Evolutionary conservation across 2,329 filamentous ascomycete genomes (phyloP).

Genomic region (Berkeleyomyces rouxiae): DNA sequence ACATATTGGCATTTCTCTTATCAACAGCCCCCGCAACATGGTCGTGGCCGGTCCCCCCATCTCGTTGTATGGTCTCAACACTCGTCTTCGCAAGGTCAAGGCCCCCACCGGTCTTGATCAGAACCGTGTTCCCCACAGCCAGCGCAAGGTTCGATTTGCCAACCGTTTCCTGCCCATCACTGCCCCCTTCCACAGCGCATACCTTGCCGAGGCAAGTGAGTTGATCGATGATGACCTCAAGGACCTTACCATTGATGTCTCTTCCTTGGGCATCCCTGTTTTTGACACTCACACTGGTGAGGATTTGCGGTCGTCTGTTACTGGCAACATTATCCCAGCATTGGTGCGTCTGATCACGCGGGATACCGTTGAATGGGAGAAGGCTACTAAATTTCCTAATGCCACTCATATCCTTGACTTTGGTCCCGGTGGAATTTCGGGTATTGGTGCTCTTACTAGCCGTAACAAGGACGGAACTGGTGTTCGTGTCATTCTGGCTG

Average conservation of each 20-base stretch:
- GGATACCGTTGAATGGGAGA: constrained; percentile 91
- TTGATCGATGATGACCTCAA: constrained; percentile 79
- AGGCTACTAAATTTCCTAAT: constrained; percentile 73
- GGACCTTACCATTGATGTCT: constrained; percentile 57
- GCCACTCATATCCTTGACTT: constrained; percentile 95
- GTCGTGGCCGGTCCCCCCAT: constrained; percentile 93
- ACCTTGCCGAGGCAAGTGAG: constrained; percentile 65
- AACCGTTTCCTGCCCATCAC: constrained; percentile 97
- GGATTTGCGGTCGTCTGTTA: constrained; percentile 55
- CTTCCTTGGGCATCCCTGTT: constrained; percentile 64
- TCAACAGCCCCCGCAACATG: constrained; percentile 94
- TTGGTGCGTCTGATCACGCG: constrained; percentile 87
- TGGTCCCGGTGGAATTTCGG: constrained; percentile 89
- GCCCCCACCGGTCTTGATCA: constrained; percentile 95
- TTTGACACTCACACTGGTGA: constrained; percentile 81
- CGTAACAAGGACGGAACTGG: constrained; percentile 98
- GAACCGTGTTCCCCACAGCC: constrained; percentile 80
- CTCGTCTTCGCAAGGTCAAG: constrained; percentile 91
- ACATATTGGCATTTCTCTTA: constrained; percentile 85
- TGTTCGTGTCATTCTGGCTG: constrained; percentile 87
- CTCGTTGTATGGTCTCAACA: constrained; percentile 88
- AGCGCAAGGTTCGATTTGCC: constrained; percentile 90
- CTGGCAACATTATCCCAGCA: constrained; percentile 67
- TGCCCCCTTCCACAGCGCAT: constrained; percentile 94
- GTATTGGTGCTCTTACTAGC: constrained; percentile 88